Base-by-base conservation (phyloP, 2,329 filamentous ascomycete genomes). In the Byssothecium circinans region DNA sequence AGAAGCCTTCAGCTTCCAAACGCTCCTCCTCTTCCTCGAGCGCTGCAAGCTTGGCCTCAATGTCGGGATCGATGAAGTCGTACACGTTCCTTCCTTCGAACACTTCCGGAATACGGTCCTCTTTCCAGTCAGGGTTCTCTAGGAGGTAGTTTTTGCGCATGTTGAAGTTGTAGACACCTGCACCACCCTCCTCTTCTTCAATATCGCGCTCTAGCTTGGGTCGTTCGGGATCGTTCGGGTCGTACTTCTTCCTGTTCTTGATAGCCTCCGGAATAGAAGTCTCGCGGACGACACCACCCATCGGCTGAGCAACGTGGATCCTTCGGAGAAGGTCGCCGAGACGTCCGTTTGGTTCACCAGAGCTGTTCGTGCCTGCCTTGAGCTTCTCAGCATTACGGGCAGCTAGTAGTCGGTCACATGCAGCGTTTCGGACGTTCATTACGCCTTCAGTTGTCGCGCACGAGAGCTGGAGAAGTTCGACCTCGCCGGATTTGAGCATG, bases 41-140 rank as follows among this genome's bases (percentile, higher is more conserved):
- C 46, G 90, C 90, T 42, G 87, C 86, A 41, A 99, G 82, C 78
- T 96, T 97, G 58, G 85, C 82, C 65, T 96, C 94, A 68, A 99
- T 99, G 46, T 99, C 95, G 1, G 92, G 91, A 65, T 97, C 94
- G 66, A 99, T 85, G 72, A 89, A 99, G 74, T 99, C 94, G 76
- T 92, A 94, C 48, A 99, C 89, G 72, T 99, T 99, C 81, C 92
- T 91, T 73, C 94, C 94, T 67, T 97, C 86, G 72, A 91, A 88
- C 40, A 96, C 81, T 74, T 99, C 94, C 25, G 94, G 94, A 45
- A 97, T 88, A 75, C 88, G 90, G 77, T 99, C 95, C 70, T 96
- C 83, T 73, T 95, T 96, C 94, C 94, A 97, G 49, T 94, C 90
- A 34, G 87, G 83, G 69, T 96, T 84, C 55, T 88, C 89, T 54